Base-by-base conservation (phyloP, 2,329 filamentous ascomycete species). In the Fusarium nisikadoi region DNA sequence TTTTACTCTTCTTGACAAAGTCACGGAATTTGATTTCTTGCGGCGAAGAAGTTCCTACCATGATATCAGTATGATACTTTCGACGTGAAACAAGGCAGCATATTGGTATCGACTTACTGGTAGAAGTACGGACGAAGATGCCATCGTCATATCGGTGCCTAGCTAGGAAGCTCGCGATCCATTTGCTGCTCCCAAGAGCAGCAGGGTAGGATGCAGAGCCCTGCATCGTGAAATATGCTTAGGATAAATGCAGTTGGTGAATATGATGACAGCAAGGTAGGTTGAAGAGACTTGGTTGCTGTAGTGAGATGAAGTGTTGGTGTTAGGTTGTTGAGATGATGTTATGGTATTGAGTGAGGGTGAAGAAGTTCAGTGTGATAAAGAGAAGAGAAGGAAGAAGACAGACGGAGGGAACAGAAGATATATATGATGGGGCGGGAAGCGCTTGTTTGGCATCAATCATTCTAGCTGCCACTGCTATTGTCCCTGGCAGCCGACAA, bases 201-300 rank as follows among this genome's bases (percentile, higher is more conserved):
- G 68, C 47, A 10, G 71, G 71, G 16, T 38, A 62, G 23, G 71
- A 69, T 33, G 53, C 42, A 12, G 71, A 72, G 10, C 59, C 33
- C 38, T 55, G 63, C 68, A 73, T 62, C 6, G 23, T 58, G 35
- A n/a, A 29, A 17, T 12, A 41, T 41, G 29, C 25, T n/a, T 60
- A 35, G 10, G 20, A 41, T 12, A 47, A 25, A 31, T 33, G 45
- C 23, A 23, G 31, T 25, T 29, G 33, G 25, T 6, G 17, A 39
- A 23, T 20, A 54, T 25, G 14, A 31, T 42, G 17, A 46, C 14
- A 49, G 13, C 29, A 33, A 49, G 20, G n/a, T 39, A 17, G 16
- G 20, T n/a, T 33, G 8, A 35, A 16, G 16, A 27, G 33, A 39
- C 12, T 46, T 23, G 49, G 35, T 38, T 19, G 12, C 20, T 39